Percentiles rank a stretch among this genome's conserved stretches.
phyloP scores from a whole-genome alignment of 495 filamentous ascomycete species.

The Neurospora cerealis region DNA sequence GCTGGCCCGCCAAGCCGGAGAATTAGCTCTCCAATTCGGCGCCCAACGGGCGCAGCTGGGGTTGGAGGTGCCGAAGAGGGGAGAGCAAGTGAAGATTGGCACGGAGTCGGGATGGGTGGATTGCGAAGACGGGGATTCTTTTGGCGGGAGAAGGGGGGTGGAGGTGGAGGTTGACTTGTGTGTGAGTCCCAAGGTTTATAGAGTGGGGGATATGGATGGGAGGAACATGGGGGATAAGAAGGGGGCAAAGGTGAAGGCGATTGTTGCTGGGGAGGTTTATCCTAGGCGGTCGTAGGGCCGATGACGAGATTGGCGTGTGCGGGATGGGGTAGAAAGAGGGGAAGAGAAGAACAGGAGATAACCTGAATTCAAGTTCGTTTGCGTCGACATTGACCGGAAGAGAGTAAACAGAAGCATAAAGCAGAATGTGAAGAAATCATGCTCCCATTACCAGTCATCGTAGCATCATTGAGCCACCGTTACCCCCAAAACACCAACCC shows the following conservation, averaged over 20 bases:
- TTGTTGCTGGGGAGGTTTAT: conserved; percentile 17
- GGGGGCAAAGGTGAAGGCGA: conserved; percentile 1
- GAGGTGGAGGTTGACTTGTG: conserved; percentile 12
- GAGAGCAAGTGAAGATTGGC: conserved; percentile 12
- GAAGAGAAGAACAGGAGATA: neutral
- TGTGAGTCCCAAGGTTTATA: conserved; percentile 12
- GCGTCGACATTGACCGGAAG: neutral
- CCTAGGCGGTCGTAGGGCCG: conserved; percentile 4
- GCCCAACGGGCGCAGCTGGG: conserved; percentile 11
- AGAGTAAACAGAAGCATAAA: neutral
- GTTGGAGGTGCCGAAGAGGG: conserved; percentile 6
- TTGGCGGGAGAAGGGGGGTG: neutral
- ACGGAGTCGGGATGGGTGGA: conserved; percentile 10
- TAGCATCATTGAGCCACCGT: neutral
- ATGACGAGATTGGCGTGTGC: neutral
- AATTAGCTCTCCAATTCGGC: conserved; percentile 19
- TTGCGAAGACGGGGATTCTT: conserved; percentile 12
- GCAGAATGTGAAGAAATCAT: neutral
- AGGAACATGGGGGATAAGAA: conserved; percentile 6
- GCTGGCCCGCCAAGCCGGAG: conserved; percentile 8
- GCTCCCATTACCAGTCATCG: neutral
- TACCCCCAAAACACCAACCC: neutral
- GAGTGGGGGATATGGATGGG: conserved; percentile 13
- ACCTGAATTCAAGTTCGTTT: neutral
- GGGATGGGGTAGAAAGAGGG: neutral